Evolutionary conservation across 805 yeast species (phyloP), one percentile per base, ranked within the genome.

Genomic region (Helenozyma rhizophorensis): DNA sequence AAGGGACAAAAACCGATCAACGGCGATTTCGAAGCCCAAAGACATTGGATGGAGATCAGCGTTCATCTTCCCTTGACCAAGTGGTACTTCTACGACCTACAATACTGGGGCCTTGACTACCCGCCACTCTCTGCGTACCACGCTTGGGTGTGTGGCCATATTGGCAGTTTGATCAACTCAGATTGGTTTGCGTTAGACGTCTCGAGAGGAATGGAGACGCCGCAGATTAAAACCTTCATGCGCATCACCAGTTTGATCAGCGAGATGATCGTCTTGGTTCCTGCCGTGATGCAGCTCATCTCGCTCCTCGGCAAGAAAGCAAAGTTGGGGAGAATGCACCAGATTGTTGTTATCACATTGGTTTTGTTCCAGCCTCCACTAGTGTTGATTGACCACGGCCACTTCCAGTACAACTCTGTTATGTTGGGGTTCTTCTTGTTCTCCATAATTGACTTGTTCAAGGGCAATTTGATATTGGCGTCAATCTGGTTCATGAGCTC

Each of bases 21-120:
- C 64, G 98, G 98, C 6, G 98, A 93, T 54, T 90, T 93, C 51
- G 98, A 93, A 57, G 97, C 97, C 0, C 98, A 93, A 57, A 74
- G 98, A 45, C 98, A 90, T 57, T 93, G 98, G 98, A 72, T 93
- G 75, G 98, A 93, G 55, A 67, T 90, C 33, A 90, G 97, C 0
- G 77, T 70, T 24, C 77, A 79, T 46, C 56, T 89, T 30, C 93
- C 96, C 0, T 58, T 86, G 1, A 57, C 63, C 0, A 47, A 82
- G 41, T 93, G 98, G 98, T 93, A 93, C 53, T 84, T 72, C 62
- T 87, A 78, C 56, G 96, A 93, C 53, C 67, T 88, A 27, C 78
- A 79, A 45, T 88, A 90, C 62, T 93, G 98, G 97, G 96, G 97
- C 1, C 68, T 93, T 22, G 98, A 93, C 58, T 93, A 93, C 56